These are phyloP conservation scores for Salix udensis DNA, from an alignment of 345 rosid species.

Conservation along the genomic window DNA sequence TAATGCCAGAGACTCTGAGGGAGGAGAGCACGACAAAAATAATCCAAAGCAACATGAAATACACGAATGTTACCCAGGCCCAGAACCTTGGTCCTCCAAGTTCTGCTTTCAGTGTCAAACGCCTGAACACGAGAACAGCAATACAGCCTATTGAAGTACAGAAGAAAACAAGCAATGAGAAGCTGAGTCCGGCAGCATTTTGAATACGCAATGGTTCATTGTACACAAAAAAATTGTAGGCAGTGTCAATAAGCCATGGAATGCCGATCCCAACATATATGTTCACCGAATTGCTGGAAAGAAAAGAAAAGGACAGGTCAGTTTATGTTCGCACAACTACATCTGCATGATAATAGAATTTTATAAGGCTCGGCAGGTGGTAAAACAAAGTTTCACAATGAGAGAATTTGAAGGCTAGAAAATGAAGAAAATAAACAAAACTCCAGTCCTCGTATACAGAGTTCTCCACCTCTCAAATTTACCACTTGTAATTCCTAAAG, in stretches of 20 bases:
- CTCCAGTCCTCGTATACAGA: not conserved
- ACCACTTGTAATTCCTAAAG: no score
- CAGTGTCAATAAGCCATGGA: slow-evolving; percentile 90
- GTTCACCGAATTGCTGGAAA: slow-evolving; percentile 83
- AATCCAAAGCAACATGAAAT: slow-evolving; percentile 75
- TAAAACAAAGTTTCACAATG: not conserved
- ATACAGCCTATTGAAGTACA: slow-evolving; percentile 74
- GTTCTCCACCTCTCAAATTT: not conserved
- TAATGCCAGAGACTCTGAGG: slow-evolving; percentile 56
- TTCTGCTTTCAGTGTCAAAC: slow-evolving; percentile 73
- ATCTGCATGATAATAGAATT: not conserved
- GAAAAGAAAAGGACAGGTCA: not conserved
- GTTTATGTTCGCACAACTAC: not conserved
- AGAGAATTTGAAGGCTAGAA: not conserved
- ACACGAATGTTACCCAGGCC: slow-evolving; percentile 72
- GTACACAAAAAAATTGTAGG: slow-evolving; percentile 67
- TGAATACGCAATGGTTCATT: slow-evolving; percentile 60
- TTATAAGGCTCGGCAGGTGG: not conserved
- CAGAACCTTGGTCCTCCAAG: slow-evolving; percentile 83
- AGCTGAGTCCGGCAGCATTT: slow-evolving; percentile 70
- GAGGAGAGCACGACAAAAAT: slow-evolving; percentile 75
- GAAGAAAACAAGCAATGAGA: slow-evolving; percentile 79
- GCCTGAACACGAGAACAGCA: slow-evolving; percentile 64
- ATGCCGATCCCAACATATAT: slow-evolving; percentile 87
- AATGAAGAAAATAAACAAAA: not conserved